Percentiles rank a stretch among this genome's conserved stretches.
Evolutionary conservation across 345 rosid genomes (phyloP).

Genomic region (Luvunga scandens): DNA sequence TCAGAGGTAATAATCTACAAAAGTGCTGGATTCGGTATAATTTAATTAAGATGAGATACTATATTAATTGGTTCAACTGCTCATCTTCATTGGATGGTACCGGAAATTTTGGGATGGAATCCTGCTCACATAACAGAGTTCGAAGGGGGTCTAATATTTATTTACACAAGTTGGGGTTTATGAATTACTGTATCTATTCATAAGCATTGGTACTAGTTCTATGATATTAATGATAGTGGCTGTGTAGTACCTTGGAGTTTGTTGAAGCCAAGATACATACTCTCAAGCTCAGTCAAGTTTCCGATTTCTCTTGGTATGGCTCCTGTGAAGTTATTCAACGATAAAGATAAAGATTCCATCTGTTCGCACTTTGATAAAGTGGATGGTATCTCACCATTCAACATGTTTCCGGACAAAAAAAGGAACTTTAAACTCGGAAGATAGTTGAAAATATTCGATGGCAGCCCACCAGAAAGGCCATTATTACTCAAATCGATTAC

Average conservation of each 20-base stretch:
- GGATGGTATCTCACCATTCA: slow-evolving; percentile 1
- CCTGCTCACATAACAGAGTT: too few relatives aligned
- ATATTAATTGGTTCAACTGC: too few relatives aligned
- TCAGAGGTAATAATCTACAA: too few relatives aligned
- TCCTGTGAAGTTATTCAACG: slow-evolving; percentile 1
- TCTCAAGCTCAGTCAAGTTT: slow-evolving; percentile 2
- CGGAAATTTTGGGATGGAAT: too few relatives aligned
- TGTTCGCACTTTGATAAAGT: neutral
- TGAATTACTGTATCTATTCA: too few relatives aligned
- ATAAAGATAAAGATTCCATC: neutral
- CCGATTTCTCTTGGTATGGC: neutral
- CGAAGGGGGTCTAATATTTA: too few relatives aligned
- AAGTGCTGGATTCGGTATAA: too few relatives aligned
- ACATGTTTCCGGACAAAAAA: neutral
- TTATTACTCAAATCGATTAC: neutral
- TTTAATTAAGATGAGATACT: too few relatives aligned
- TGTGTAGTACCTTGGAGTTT: neutral
- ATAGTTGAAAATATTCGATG: neutral
- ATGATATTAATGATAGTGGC: too few relatives aligned
- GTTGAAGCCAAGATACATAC: neutral
- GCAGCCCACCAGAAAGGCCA: neutral
- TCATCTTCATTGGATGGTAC: too few relatives aligned
- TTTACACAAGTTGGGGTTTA: too few relatives aligned
- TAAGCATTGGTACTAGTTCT: too few relatives aligned
- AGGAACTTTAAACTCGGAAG: neutral